Evolutionary conservation across 176 grass and related monocot species (phyloP).

Genomic region (sorghum (Sorghum bicolor)): Sorghum_bicolor_NCBIv3 NC_012871.2:71888501-71889000

Average conservation of each 20-base stretch:
- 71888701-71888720: conserved; percentile 97
- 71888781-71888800: too few relatives aligned
- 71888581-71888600: background rate
- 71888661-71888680: conserved; percentile 96
- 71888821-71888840: background rate
- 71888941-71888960: background rate
- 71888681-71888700: conserved; percentile 76
- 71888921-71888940: background rate
- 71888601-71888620: conserved; percentile 18
- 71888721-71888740: conserved; percentile 81
- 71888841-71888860: background rate
- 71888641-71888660: conserved; percentile 33
- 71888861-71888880: background rate
- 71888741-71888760: background rate
- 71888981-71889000: background rate
- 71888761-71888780: too few relatives aligned
- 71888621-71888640: conserved; percentile 18
- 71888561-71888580: conserved; percentile 3
- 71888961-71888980: background rate
- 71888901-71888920: conserved; percentile 8
- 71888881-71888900: background rate
- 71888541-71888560: background rate
- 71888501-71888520: background rate
- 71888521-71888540: background rate
- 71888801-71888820: too few relatives aligned